phyloP scores from a whole-genome alignment of 805 yeast species.

The Yarrowia yakushimensis region DNA sequence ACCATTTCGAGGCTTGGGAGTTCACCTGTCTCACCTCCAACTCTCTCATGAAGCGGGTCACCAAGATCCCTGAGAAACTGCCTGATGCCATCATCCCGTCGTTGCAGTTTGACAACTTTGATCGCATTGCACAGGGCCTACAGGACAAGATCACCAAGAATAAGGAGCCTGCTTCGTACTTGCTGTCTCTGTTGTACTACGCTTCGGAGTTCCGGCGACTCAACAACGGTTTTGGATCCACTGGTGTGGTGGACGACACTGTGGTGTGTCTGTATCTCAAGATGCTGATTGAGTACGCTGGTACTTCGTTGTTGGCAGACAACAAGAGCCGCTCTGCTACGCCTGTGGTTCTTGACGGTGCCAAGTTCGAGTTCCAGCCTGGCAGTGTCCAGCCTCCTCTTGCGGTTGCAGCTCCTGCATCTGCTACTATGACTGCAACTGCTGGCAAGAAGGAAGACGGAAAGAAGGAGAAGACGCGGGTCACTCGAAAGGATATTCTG shows the following conservation, averaged over 20 bases:
- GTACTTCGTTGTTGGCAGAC: neutral
- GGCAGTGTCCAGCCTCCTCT: neutral
- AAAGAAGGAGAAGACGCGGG: constrained; percentile 24
- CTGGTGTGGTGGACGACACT: constrained; percentile 69
- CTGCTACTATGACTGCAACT: neutral
- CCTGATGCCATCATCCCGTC: constrained; percentile 53
- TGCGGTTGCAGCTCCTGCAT: neutral
- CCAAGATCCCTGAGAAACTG: constrained; percentile 45
- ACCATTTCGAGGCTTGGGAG: constrained; percentile 65
- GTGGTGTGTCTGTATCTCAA: constrained; percentile 58
- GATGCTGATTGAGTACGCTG: constrained; percentile 38
- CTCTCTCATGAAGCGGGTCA: constrained; percentile 46
- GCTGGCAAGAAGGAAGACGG: constrained; percentile 6
- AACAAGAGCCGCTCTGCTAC: constrained; percentile 12
- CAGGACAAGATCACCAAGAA: constrained; percentile 44
- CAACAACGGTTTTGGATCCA: constrained; percentile 79
- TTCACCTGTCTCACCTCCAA: constrained; percentile 51
- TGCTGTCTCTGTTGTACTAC: constrained; percentile 32
- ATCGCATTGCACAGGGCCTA: constrained; percentile 35
- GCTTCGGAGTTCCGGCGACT: constrained; percentile 57
- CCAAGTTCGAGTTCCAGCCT: constrained; percentile 8
- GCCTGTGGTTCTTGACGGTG: neutral
- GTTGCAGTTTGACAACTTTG: constrained; percentile 46
- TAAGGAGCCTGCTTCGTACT: constrained; percentile 26
- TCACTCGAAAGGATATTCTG: constrained; percentile 21